Evolutionary conservation across 2,329 filamentous ascomycete genomes (phyloP), one percentile per base, ranked within the genome.

Genomic region (Parasarocladium wereldwijsianum): DNA sequence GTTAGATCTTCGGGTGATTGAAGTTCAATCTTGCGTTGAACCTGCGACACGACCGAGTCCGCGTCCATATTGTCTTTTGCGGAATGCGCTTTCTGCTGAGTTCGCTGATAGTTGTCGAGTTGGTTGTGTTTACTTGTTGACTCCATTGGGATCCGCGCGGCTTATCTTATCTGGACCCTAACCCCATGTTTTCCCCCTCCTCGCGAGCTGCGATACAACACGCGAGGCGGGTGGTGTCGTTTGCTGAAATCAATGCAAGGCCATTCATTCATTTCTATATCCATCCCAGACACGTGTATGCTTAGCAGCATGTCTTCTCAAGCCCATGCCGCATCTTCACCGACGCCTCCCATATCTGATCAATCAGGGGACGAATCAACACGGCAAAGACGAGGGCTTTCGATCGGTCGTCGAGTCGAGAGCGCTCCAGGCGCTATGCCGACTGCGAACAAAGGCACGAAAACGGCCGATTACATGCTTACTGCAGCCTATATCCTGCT

Each of bases 1-100:
- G 65, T 56, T 19, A 86, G 64, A 53, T 87, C 81, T 28, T 77
- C 71, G 24, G 73, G 69, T n/a, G 69, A 66, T 56, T 86, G 80
- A 30, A 87, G 70, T 56, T 86, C 81, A 50, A 87, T 79, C 55
- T 75, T 78, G 49, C 81, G 75, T 52, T 84, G 72, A 40, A 52
- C 51, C 21, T 57, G 48, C 7, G 51, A 44, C 34, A 49, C 42
- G 33, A 46, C 38, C 8, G 47, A 50, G 31, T 52, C 49, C 19
- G 48, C 43, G 37, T 50, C 47, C 53, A 57, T 57, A 20, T 18
- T 22, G 19, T 4, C 6, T 32, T 4, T 5, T 25, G 10, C 13
- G 11, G 13, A 22, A 19, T 6, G 10, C 23, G 17, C 10, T 21
- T 14, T 17, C 11, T 15, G 17, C 5, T 13, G 7, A 17, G 5